phyloP scores from a whole-genome alignment of 345 rosid species.

The Hirschfeldia incana region DNA sequence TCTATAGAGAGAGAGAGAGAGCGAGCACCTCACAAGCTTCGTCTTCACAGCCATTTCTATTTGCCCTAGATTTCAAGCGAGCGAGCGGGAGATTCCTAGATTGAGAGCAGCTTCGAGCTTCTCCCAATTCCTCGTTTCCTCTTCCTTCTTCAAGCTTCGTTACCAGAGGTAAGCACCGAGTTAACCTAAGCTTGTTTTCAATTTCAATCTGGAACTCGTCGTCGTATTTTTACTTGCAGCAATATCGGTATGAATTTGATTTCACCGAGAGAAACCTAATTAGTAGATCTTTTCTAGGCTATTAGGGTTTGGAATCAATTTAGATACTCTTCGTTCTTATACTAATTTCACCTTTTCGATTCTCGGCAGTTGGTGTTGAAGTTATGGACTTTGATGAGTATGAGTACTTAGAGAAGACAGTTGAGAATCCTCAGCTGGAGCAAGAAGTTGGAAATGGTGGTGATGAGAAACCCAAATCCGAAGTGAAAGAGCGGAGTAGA shows the following conservation, averaged over 20 bases:
- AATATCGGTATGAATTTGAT: neutral
- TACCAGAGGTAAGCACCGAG: conserved; percentile 10
- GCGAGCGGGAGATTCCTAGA: conserved; percentile 32
- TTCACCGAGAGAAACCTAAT: neutral
- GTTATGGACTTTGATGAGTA: conserved; percentile 94
- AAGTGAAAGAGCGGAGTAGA: conserved; percentile 52
- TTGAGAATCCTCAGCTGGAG: conserved; percentile 67
- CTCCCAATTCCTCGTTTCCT: conserved; percentile 8
- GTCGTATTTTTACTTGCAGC: neutral
- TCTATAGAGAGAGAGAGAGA: neutral
- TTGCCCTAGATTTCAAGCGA: conserved; percentile 34
- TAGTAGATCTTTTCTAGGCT: neutral
- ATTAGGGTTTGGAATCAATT: conserved; percentile 12
- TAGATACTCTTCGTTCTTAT: neutral
- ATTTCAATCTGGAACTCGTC: conserved; percentile 9
- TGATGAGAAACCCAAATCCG: conserved; percentile 44
- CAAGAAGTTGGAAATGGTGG: conserved; percentile 60
- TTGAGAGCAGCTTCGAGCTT: conserved; percentile 25
- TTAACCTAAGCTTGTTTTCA: neutral
- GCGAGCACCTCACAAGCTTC: conserved; percentile 33
- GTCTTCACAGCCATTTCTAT: conserved; percentile 1
- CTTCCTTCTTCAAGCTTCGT: conserved; percentile 9
- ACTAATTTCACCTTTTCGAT: neutral
- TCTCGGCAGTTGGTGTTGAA: conserved; percentile 20
- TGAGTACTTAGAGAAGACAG: conserved; percentile 85